phyloP scores from a whole-genome alignment of 768 basidiomycete genomes.

The Multifurca ochricompacta region DNA sequence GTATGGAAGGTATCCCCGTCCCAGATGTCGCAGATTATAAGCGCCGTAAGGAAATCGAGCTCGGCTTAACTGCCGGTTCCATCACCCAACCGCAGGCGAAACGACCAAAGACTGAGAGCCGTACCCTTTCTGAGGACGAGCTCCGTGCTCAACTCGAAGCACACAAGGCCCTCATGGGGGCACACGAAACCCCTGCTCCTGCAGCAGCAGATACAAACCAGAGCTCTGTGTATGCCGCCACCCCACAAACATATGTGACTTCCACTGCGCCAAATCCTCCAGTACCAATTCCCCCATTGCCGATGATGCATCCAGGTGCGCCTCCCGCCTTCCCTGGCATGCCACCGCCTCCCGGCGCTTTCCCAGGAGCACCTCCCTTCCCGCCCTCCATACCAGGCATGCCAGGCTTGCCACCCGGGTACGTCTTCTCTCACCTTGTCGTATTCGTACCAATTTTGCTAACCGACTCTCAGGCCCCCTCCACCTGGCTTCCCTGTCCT shows the following conservation, averaged over 20 bases:
- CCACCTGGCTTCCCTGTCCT: slow-evolving; percentile 31
- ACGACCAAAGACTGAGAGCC: slow-evolving; percentile 73
- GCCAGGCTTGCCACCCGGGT: slow-evolving; percentile 34
- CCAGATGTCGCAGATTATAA: slow-evolving; percentile 95
- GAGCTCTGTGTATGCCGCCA: slow-evolving; percentile 65
- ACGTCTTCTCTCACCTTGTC: slow-evolving; percentile 26
- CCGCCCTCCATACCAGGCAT: slow-evolving; percentile 30
- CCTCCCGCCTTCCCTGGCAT: slow-evolving; percentile 39
- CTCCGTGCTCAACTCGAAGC: slow-evolving; percentile 78
- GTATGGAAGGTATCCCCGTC: slow-evolving; percentile 96
- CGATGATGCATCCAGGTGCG: slow-evolving; percentile 36
- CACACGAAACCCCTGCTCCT: slow-evolving; percentile 32
- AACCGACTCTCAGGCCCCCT: slow-evolving; percentile 24
- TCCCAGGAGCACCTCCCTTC: slow-evolving; percentile 30
- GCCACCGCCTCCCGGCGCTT: slow-evolving; percentile 33
- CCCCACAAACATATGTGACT: slow-evolving; percentile 59
- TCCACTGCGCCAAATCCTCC: slow-evolving; percentile 32
- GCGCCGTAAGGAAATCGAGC: slow-evolving; percentile 89
- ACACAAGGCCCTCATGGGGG: slow-evolving; percentile 89
- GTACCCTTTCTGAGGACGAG: slow-evolving; percentile 72
- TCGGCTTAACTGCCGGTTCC: slow-evolving; percentile 74
- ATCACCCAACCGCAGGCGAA: slow-evolving; percentile 78
- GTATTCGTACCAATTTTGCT: slow-evolving; percentile 32
- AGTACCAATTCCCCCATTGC: slow-evolving; percentile 28
- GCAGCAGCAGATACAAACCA: slow-evolving; percentile 35